Conservation (phyloP, 805 yeast genomes). For the Lipomyces yamanashiensis region DNA sequence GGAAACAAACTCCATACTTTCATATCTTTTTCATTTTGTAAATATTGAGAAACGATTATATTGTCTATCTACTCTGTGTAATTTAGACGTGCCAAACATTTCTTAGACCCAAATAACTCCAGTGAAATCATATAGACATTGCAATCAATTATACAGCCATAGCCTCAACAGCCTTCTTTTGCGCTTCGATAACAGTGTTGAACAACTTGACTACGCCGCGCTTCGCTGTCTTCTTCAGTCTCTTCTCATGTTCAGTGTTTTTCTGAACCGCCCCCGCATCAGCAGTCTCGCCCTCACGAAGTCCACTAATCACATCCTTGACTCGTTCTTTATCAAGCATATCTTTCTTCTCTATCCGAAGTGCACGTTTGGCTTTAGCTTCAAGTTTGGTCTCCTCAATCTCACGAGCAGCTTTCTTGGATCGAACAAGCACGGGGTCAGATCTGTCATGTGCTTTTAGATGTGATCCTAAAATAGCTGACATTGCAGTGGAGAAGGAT, state of each 20-base stretch:
- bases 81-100: too few species aligned
- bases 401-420: conserved; percentile 62
- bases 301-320: conserved; percentile 57
- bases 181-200: conserved; percentile 83
- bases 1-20: neutral
- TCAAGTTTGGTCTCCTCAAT: conserved; percentile 79
- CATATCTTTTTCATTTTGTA: too few species aligned
- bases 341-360: conserved; percentile 72
- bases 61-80: too few species aligned
- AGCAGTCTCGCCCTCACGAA: conserved; percentile 48
- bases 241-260: conserved; percentile 67
- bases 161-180: conserved; percentile 43
- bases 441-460: conserved; percentile 86
- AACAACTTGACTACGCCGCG: conserved; percentile 79
- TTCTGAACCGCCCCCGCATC: conserved; percentile 59
- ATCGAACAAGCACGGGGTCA: conserved; percentile 88
- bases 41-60: too few species aligned
- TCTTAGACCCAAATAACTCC: neutral
- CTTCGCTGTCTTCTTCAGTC: conserved; percentile 79
- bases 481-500: conserved; percentile 79
- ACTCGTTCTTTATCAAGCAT: conserved; percentile 69
- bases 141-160: conserved; percentile 9
- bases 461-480: conserved; percentile 80
- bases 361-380: conserved; percentile 73
- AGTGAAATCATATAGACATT: neutral